Evolutionary conservation across 345 rosid species (phyloP).

Genomic region (Angophora floribunda): DNA sequence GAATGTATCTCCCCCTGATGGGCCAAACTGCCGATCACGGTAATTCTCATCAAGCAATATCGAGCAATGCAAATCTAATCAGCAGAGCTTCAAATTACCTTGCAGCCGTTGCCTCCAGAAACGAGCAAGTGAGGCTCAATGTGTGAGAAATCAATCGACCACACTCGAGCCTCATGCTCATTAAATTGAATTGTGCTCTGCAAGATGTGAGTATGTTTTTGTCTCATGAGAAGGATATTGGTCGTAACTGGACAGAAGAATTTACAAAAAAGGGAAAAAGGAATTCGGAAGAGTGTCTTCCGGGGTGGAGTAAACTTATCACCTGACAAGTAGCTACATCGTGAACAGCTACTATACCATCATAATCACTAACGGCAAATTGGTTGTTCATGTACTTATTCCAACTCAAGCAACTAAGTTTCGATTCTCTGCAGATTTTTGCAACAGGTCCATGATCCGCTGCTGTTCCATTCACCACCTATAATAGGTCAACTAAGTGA

Average conservation of each 20-base stretch:
- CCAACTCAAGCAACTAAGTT: slow-evolving; percentile 71
- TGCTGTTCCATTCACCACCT: slow-evolving; percentile 48
- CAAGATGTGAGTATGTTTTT: not conserved
- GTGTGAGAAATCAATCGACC: slow-evolving; percentile 62
- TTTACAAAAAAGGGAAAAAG: not conserved
- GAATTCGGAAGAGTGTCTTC: not conserved
- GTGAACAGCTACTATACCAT: slow-evolving; percentile 53
- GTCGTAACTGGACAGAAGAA: not conserved
- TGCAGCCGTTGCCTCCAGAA: slow-evolving; percentile 56
- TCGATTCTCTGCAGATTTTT: slow-evolving; percentile 49
- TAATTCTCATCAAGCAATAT: not conserved
- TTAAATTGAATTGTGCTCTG: slow-evolving; percentile 61
- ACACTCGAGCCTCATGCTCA: slow-evolving; percentile 58
- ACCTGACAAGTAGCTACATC: slow-evolving; percentile 55
- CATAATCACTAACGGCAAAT: slow-evolving; percentile 63
- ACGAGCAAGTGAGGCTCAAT: slow-evolving; percentile 56
- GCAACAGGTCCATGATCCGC: slow-evolving; percentile 43
- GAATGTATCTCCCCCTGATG: not conserved
- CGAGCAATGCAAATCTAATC: not conserved
- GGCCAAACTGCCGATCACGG: not conserved
- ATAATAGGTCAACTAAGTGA: not conserved
- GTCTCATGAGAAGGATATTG: not conserved
- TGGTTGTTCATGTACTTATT: slow-evolving; percentile 47
- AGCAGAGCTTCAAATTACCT: slow-evolving; percentile 19
- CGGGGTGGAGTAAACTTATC: not conserved